Conservation (phyloP, 306 rosid species). For the Lathyrus tuberosus region DNA sequence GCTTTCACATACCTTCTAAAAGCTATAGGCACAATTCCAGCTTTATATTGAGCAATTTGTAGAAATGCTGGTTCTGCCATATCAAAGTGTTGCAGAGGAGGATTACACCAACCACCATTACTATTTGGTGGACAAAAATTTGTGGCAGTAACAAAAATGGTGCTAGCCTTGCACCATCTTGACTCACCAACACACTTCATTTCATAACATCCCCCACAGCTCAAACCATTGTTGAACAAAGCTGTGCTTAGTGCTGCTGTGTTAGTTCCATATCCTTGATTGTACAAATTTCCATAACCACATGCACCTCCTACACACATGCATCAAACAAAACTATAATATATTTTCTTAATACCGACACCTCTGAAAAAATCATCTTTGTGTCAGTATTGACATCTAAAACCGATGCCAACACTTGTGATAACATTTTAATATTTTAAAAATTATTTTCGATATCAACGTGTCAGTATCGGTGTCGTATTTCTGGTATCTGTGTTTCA, state of each 20-base stretch:
- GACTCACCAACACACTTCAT: slow-evolving; percentile 69
- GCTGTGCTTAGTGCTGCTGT: slow-evolving; percentile 91
- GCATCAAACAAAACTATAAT: slow-evolving; percentile 12
- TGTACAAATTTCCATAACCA: slow-evolving; percentile 84
- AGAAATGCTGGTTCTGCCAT: slow-evolving; percentile 88
- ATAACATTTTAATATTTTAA: too few relatives aligned
- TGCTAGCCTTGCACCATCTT: slow-evolving; percentile 71
- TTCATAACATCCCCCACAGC: slow-evolving; percentile 82
- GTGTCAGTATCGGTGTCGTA: too few relatives aligned
- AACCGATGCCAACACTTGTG: too few relatives aligned
- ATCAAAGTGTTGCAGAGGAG: slow-evolving; percentile 89
- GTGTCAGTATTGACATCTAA: too few relatives aligned
- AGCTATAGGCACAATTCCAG: slow-evolving; percentile 80
- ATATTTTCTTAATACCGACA: too few relatives aligned
- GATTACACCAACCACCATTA: slow-evolving; percentile 93
- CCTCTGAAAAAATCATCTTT: too few relatives aligned
- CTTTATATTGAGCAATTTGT: slow-evolving; percentile 75
- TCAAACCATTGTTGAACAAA: slow-evolving; percentile 73
- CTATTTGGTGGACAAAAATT: slow-evolving; percentile 85
- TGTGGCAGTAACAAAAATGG: slow-evolving; percentile 78
- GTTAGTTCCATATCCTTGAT: slow-evolving; percentile 82
- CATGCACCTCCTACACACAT: slow-evolving; percentile 76
- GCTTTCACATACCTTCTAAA: slow-evolving; percentile 64
- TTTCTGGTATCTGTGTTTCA: too few relatives aligned
- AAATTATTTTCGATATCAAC: too few relatives aligned